Evolutionary conservation across 495 filamentous ascomycete genomes (phyloP).

Genomic region (Mytilinidion resinicola): DNA sequence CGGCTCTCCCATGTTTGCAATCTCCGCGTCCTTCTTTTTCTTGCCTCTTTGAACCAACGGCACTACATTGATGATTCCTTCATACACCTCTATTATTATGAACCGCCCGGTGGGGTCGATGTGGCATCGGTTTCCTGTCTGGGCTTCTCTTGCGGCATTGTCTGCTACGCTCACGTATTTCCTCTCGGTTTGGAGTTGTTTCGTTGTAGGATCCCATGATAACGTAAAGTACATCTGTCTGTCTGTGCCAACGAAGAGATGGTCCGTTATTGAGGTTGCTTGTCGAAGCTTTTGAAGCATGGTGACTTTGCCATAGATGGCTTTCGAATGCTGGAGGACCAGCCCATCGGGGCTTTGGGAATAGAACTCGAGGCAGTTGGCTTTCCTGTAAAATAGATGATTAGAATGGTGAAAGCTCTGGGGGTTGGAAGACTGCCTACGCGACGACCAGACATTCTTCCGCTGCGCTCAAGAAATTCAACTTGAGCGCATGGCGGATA

Average conservation of each 20-base stretch:
- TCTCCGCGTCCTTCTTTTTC: constrained; percentile 42
- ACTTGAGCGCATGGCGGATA: constrained; percentile 77
- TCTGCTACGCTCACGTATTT: constrained; percentile 67
- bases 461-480: constrained; percentile 63
- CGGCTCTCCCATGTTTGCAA: constrained; percentile 60
- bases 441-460: constrained; percentile 80
- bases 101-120: constrained; percentile 77
- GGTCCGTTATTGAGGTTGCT: constrained; percentile 63
- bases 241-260: constrained; percentile 90
- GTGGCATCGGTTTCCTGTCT: constrained; percentile 66
- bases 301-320: constrained; percentile 74
- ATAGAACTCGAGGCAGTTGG: constrained; percentile 89
- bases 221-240: constrained; percentile 84
- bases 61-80: constrained; percentile 75
- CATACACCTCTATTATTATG: constrained; percentile 81
- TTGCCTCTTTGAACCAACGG: constrained; percentile 59
- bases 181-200: constrained; percentile 60
- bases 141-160: constrained; percentile 70
- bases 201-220: constrained; percentile 64
- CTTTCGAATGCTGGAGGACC: constrained; percentile 53
- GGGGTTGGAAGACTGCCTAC: constrained; percentile 46
- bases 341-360: constrained; percentile 54
- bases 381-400: constrained; percentile 55
- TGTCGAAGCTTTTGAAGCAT: constrained; percentile 81
- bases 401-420: neutral